Evolutionary conservation across 495 filamentous ascomycete genomes (phyloP).

Genomic region (Corynascus novoguineensis): DNA sequence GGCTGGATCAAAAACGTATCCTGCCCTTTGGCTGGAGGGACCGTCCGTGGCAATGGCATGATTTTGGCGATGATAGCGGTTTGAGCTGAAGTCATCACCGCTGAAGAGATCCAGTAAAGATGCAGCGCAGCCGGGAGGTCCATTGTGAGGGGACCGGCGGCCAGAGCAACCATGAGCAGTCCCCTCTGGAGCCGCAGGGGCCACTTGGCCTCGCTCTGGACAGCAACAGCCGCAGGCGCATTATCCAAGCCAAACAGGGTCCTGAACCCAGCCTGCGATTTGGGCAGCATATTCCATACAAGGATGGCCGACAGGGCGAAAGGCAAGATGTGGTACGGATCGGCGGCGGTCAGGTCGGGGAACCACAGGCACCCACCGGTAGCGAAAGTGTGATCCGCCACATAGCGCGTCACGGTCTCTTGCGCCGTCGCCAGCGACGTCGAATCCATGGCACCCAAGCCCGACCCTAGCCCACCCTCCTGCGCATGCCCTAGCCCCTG

Average conservation of each 20-base stretch:
- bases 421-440: background rate
- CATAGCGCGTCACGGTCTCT: background rate
- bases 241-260: slow-evolving; percentile 15
- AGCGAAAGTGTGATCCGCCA: slow-evolving; percentile 28
- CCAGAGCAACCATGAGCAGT: slow-evolving; percentile 35
- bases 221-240: background rate
- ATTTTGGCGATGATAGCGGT: slow-evolving; percentile 11
- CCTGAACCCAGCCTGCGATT: slow-evolving; percentile 9
- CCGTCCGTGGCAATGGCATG: slow-evolving; percentile 24
- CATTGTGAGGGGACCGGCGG: slow-evolving; percentile 44
- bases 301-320: slow-evolving; percentile 48
- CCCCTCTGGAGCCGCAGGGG: slow-evolving; percentile 27
- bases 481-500: background rate
- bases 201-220: background rate
- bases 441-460: background rate
- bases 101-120: slow-evolving; percentile 64
- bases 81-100: slow-evolving; percentile 18
- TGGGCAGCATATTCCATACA: slow-evolving; percentile 39
- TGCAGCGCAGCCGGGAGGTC: slow-evolving; percentile 59
- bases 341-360: slow-evolving; percentile 62
- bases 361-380: slow-evolving; percentile 82
- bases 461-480: background rate
- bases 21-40: background rate
- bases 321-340: slow-evolving; percentile 65
- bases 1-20: slow-evolving; percentile 25